These are phyloP conservation scores for Lachancea dasiensis DNA, from an alignment of 805 yeast genomes.

Conservation along the genomic window DNA sequence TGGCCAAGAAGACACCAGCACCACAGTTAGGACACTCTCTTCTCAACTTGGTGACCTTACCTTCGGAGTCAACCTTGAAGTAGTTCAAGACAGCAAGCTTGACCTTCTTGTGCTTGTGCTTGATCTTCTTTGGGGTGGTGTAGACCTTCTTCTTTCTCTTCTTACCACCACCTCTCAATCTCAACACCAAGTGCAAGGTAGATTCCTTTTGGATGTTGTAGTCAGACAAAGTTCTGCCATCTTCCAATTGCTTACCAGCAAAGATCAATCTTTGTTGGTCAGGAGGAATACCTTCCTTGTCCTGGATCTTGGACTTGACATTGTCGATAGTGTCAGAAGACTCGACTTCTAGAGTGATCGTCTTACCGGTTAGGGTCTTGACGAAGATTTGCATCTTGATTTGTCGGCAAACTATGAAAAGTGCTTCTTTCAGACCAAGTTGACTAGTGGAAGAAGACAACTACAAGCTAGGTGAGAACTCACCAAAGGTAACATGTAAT, in stretches of 20 bases:
- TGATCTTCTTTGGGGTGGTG: conserved; percentile 99
- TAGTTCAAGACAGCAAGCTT: conserved; percentile 98
- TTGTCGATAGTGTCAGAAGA: conserved; percentile 96
- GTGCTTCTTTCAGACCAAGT: conserved; percentile 37
- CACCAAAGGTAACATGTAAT: no score
- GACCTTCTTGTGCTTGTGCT: conserved; percentile 99
- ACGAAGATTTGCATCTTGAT: conserved; percentile 90
- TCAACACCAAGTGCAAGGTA: conserved; percentile 89
- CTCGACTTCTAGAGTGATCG: conserved; percentile 97
- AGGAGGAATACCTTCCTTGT: conserved; percentile 96
- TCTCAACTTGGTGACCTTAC: conserved; percentile 97
- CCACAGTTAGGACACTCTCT: conserved; percentile 98
- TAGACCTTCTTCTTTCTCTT: conserved; percentile 99
- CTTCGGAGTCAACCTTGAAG: conserved; percentile 99
- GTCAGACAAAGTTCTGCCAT: conserved; percentile 93
- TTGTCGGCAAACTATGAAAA: conserved; percentile 40
- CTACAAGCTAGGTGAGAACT: no score
- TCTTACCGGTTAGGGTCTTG: conserved; percentile 98
- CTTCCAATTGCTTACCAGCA: conserved; percentile 97
- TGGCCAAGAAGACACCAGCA: conserved; percentile 99
- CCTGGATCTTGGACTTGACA: conserved; percentile 94
- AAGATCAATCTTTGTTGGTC: conserved; percentile 96
- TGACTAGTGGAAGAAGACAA: no score
- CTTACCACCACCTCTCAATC: conserved; percentile 99
- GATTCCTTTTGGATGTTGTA: conserved; percentile 99